Conservation (phyloP, 371 early-diverging fungal species). For the Lichtheimia hyalospora region DNA sequence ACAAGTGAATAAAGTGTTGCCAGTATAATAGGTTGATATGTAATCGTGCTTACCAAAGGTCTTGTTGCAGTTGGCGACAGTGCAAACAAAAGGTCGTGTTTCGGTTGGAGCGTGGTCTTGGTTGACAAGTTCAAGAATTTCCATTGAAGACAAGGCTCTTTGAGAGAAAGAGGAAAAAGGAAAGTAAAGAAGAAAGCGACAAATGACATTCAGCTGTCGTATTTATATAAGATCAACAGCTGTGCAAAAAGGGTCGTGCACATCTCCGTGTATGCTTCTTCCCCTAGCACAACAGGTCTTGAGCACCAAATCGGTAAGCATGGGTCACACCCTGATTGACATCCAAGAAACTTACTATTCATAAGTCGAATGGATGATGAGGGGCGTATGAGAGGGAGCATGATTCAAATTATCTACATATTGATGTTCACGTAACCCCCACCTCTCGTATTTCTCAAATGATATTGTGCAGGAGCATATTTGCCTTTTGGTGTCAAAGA, state of each 20-base stretch:
- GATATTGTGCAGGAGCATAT: too few relatives aligned
- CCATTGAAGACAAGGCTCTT: conserved; percentile 10
- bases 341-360: too few relatives aligned
- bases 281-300: conserved; percentile 5
- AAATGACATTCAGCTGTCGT: conserved; percentile 6
- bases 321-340: conserved; percentile 2
- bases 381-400: background rate
- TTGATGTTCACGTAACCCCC: background rate
- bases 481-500: too few relatives aligned
- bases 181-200: conserved; percentile 1
- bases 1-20: too few relatives aligned
- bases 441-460: too few relatives aligned
- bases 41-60: conserved; percentile 12
- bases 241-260: conserved; percentile 15
- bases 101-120: conserved; percentile 16
- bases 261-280: conserved; percentile 7
- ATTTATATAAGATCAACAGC: conserved; percentile 13
- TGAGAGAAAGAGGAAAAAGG: conserved; percentile 5
- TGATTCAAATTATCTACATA: background rate
- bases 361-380: background rate
- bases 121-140: conserved; percentile 23
- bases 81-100: conserved; percentile 19
- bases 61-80: conserved; percentile 16
- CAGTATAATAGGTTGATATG: too few relatives aligned
- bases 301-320: conserved; percentile 6